Conservation (phyloP, 495 filamentous ascomycete genomes). For the Xylaria nigripes region DNA sequence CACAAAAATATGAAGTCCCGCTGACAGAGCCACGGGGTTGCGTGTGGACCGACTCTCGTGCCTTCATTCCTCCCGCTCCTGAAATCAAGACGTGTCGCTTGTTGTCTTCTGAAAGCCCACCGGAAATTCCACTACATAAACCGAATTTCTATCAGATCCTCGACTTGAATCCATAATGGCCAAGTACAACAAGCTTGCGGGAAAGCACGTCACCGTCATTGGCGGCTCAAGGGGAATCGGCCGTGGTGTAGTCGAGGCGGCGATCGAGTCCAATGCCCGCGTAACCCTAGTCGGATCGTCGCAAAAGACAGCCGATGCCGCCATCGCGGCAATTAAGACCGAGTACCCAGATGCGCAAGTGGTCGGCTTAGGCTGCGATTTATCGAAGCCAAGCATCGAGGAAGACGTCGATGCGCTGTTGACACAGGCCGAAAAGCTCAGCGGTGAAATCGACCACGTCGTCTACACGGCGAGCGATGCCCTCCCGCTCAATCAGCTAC, state of each 20-base stretch:
- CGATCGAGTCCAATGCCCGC: constrained; percentile 40
- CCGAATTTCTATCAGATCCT: too few species aligned
- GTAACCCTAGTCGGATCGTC: constrained; percentile 50
- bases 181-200: constrained; percentile 34
- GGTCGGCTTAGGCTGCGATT: constrained; percentile 42
- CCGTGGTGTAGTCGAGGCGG: constrained; percentile 43
- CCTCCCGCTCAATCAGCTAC: constrained; percentile 27
- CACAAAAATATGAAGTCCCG: too few species aligned
- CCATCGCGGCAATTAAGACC: constrained; percentile 34
- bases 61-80: too few species aligned
- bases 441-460: constrained; percentile 49
- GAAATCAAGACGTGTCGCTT: too few species aligned
- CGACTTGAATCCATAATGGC: too few species aligned
- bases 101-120: too few species aligned
- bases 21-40: too few species aligned
- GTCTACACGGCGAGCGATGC: constrained; percentile 51
- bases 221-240: constrained; percentile 53
- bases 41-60: too few species aligned
- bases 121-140: too few species aligned
- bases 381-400: constrained; percentile 38
- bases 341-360: constrained; percentile 21
- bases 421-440: constrained; percentile 16
- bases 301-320: constrained; percentile 29
- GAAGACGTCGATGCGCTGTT: constrained; percentile 41
- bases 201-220: constrained; percentile 42